Evolutionary conservation across 495 filamentous ascomycete genomes (phyloP), one percentile per base, ranked within the genome.

Genomic region (Platismatia glauca): DNA sequence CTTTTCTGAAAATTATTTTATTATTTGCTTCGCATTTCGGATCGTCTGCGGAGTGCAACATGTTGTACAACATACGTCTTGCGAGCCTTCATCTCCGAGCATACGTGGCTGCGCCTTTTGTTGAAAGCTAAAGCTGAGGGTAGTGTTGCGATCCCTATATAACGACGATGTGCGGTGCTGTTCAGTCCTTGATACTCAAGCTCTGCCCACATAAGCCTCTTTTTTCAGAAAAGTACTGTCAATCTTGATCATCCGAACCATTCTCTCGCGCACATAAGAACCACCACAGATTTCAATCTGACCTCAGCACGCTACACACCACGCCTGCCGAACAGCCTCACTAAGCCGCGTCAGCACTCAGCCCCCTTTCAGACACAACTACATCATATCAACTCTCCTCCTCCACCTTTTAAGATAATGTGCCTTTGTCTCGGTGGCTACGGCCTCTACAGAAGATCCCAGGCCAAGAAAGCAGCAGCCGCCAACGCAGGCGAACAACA

Each of bases 341-440:
- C 13, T 16, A 24, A 50, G 22, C n/a, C 22, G 3, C 22, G 1
- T 1, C 48, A n/a, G 7, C n/a, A 46, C 43, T 16, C 13, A 41
- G 16, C 13, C 16, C 38, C 16, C 38, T 1, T 18, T 7, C 38
- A 41, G 15, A 3, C 8, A 57, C 55, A 4, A 53, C 29, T 7
- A 56, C 22, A 8, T 7, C 20, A 35, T 27, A 13, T 15, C 27
- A 24, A 33, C 44, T 16, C 37, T 8, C 12, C 34, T n/a, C 24
- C 24, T 3, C 4, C 18, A 34, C 20, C 38, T 27, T 13, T 4
- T 9, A 12, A 22, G 11, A 56, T 8, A 56, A 61, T 61, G 50
- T 61, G 60, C 24, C 55, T 61, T 35, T 35, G 50, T 11, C n/a
- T 56, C 35, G n/a, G n/a, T n/a, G 34, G 24, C 50, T 33, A 39